phyloP scores from a whole-genome alignment of 2,329 filamentous ascomycete species.

The Arthrobotrys sphaeroides region DNA sequence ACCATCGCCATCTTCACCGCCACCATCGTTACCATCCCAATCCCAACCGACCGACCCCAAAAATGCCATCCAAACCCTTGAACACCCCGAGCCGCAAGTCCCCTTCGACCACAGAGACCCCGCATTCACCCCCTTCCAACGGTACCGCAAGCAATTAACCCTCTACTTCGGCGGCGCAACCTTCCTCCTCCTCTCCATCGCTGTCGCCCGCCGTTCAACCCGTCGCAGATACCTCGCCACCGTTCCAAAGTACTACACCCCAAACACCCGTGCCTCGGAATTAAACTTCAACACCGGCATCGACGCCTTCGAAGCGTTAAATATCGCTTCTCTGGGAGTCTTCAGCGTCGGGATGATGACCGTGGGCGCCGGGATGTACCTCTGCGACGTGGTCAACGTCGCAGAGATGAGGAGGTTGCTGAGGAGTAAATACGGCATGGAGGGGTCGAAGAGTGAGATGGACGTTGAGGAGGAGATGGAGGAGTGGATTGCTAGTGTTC shows the following conservation, averaged over 20 bases:
- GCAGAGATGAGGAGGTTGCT: constrained; percentile 71
- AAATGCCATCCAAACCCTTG: background rate
- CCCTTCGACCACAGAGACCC: constrained; percentile 34
- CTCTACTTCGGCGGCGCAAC: constrained; percentile 78
- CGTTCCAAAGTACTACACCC: constrained; percentile 76
- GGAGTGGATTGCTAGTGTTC: constrained; percentile 69
- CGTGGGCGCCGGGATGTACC: constrained; percentile 77
- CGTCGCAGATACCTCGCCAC: constrained; percentile 67
- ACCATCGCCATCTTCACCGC: background rate
- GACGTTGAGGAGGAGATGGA: constrained; percentile 71
- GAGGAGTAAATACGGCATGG: constrained; percentile 61
- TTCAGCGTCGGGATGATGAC: constrained; percentile 77
- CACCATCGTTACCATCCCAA: background rate
- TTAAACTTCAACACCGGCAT: constrained; percentile 70
- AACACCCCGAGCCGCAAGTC: constrained; percentile 7
- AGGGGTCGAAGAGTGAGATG: constrained; percentile 60
- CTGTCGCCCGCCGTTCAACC: constrained; percentile 77
- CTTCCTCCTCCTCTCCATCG: constrained; percentile 77
- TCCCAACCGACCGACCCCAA: background rate
- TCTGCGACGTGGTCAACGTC: constrained; percentile 76
- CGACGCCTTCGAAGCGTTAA: constrained; percentile 83
- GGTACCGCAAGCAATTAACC: constrained; percentile 71
- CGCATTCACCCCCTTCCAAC: constrained; percentile 60
- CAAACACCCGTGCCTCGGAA: constrained; percentile 67
- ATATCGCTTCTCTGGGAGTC: constrained; percentile 87